phyloP scores from a whole-genome alignment of 768 basidiomycete genomes.

The Boletellus ananiceps region DNA sequence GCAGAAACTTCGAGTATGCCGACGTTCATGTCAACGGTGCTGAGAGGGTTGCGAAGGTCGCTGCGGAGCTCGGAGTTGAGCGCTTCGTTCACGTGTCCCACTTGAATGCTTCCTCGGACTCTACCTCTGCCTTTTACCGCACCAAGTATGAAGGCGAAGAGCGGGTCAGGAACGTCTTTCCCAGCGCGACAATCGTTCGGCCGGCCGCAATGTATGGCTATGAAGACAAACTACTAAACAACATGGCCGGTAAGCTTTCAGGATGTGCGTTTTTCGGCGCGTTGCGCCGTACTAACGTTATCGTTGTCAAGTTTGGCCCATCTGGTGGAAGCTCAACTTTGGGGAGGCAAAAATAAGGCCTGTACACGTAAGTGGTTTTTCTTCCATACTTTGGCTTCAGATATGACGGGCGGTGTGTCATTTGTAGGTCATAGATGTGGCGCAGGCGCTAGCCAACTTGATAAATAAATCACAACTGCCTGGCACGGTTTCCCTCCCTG shows the following conservation, averaged over 20 bases:
- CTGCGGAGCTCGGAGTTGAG: constrained; percentile 70
- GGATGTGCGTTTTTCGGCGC: not conserved
- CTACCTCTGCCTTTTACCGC: constrained; percentile 78
- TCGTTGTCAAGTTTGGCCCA: constrained; percentile 60
- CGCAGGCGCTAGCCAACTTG: constrained; percentile 82
- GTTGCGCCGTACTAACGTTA: constrained; percentile 13
- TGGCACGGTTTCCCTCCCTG: constrained; percentile 77
- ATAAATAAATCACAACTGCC: constrained; percentile 57
- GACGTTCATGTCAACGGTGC: constrained; percentile 83
- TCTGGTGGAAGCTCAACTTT: constrained; percentile 92
- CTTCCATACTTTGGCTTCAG: constrained; percentile 9
- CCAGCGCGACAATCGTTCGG: constrained; percentile 80
- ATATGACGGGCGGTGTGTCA: constrained; percentile 11
- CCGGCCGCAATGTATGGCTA: constrained; percentile 87
- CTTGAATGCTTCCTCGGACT: constrained; percentile 78
- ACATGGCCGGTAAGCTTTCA: constrained; percentile 72
- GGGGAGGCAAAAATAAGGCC: constrained; percentile 85
- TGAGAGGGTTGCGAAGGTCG: constrained; percentile 78
- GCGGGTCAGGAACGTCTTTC: constrained; percentile 78
- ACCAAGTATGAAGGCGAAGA: constrained; percentile 90
- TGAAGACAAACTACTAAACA: constrained; percentile 92
- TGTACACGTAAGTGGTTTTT: constrained; percentile 65
- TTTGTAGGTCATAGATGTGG: constrained; percentile 83
- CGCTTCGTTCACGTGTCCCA: constrained; percentile 94
- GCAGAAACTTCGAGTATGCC: constrained; percentile 82